Evolutionary conservation across 192 early-diverging fungal genomes (phyloP), one percentile per base, ranked within the genome.

Genomic region (Coemansia sp.): DNA sequence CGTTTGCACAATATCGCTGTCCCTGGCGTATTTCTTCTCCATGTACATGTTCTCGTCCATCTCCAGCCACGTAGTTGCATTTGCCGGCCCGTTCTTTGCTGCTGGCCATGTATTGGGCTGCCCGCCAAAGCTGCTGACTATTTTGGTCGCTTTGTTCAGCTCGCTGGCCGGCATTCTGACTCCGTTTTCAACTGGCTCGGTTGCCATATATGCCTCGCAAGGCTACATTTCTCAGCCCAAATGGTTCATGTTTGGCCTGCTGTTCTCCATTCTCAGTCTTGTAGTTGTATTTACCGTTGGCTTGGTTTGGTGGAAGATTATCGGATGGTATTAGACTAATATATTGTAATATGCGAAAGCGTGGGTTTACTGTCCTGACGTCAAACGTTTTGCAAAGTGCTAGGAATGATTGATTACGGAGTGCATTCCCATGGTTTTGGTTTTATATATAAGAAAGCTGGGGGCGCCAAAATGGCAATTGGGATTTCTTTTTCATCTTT

Each of bases 11-110:
- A 25, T 86, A 27, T 60, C 78, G 1, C 61, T 92, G 19, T 64
- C 82, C 0, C 27, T 85, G 43, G 77, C 83, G 5, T 92, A 92
- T 65, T 89, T 88, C 48, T 71, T 85, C n/a, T 85, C 87, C 25
- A 89, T 87, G 66, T 90, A 88, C 64, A 55, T 92, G 62, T 92
- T 92, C 64, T 90, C 88, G 9, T 86, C 84, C 14, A 84, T 89
- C 5, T 90, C 88, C 41, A 85, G 85, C 52, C 91, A 93, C 49
- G 87, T 86, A 6, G 85, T 90, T 17, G 87, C 91, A 0, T 84
- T 93, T 56, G 78, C 73, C 47, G 85, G 82, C 7, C 88, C 91
- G 6, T 85, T 93, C 58, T 77, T 93, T 68, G 84, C 85, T n/a
- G 91, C 90, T 14, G 91, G 85, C 2, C 75, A 84, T 48, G 72